A percentile compares a stretch with the other conserved stretches of the same genome.
Evolutionary conservation across 176 grass and related monocot species (phyloP).

Genomic region (Tuctoria greenei): DNA sequence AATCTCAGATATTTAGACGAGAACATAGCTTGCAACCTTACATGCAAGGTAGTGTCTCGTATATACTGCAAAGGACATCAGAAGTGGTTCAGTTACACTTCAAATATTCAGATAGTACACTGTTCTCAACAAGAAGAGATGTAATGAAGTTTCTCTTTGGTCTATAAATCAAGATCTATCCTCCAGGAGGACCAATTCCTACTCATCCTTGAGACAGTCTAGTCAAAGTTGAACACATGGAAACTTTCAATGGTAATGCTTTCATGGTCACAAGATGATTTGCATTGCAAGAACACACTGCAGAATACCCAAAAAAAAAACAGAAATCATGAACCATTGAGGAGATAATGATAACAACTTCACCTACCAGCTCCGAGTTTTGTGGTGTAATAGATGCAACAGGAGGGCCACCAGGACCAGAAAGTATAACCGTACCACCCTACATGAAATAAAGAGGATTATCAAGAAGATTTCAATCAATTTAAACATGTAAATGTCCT

Average conservation of each 20-base stretch:
- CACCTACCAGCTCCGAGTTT: slow-evolving; percentile 80
- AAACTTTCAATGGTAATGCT: slow-evolving; percentile 12
- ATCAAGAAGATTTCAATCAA: background rate
- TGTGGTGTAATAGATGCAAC: slow-evolving; percentile 69
- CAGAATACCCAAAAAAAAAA: background rate
- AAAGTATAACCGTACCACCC: slow-evolving; percentile 84
- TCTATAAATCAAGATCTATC: slow-evolving; percentile 15
- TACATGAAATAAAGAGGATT: slow-evolving; percentile 47
- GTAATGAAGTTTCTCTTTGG: slow-evolving; percentile 4
- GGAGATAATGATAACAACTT: slow-evolving; percentile 23
- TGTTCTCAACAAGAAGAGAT: slow-evolving; percentile 10
- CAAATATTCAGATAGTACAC: slow-evolving; percentile 14
- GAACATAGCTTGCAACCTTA: background rate
- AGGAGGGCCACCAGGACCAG: slow-evolving; percentile 74
- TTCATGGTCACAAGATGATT: slow-evolving; percentile 9
- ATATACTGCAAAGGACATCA: slow-evolving; percentile 10
- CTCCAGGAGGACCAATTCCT: background rate
- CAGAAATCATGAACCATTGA: background rate
- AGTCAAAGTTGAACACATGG: slow-evolving; percentile 10
- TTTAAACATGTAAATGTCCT: slow-evolving; percentile 3
- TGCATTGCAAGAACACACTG: slow-evolving; percentile 5
- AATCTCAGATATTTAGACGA: slow-evolving; percentile 11
- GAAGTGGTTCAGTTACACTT: slow-evolving; percentile 1
- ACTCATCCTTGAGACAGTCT: slow-evolving; percentile 11
- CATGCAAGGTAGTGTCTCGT: slow-evolving; percentile 3